Evolutionary conservation across 2,329 filamentous ascomycete species (phyloP).

Genomic region (Cadophora sp.): DNA sequence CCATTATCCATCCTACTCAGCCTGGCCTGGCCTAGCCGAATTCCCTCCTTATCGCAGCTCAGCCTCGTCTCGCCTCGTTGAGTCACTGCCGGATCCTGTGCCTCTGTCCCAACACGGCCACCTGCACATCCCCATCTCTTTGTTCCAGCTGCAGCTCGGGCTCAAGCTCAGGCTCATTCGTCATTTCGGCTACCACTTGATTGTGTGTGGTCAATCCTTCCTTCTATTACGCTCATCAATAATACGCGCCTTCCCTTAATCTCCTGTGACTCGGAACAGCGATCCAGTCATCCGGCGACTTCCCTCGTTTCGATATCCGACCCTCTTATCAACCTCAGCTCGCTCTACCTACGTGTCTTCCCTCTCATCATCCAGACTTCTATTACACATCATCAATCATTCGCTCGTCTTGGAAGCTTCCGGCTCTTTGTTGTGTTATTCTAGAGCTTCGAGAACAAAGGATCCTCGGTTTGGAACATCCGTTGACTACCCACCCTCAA

Average conservation of each 20-base stretch:
- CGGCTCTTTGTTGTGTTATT: constrained; percentile 14
- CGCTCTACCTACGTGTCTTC: constrained; percentile 21
- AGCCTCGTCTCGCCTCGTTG: constrained; percentile 27
- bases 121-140: constrained; percentile 24
- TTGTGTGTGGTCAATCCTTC: constrained; percentile 35
- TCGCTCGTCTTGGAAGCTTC: background rate
- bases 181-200: constrained; percentile 34
- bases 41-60: constrained; percentile 27
- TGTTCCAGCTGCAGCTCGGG: constrained; percentile 19
- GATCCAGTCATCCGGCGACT: constrained; percentile 37
- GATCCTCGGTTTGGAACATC: constrained; percentile 19
- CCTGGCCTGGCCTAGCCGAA: background rate
- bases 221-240: constrained; percentile 10
- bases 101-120: constrained; percentile 18
- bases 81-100: constrained; percentile 33
- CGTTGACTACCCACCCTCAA: constrained; percentile 20
- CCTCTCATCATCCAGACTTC: constrained; percentile 2
- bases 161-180: constrained; percentile 7
- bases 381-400: constrained; percentile 12
- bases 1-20: constrained; percentile 30
- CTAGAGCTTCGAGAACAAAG: constrained; percentile 23
- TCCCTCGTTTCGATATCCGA: constrained; percentile 31
- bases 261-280: constrained; percentile 26
- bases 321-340: constrained; percentile 26
- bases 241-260: constrained; percentile 15